These are phyloP conservation scores for Darksidea phi DNA, from an alignment of 495 filamentous ascomycete species.

Conservation along the genomic window DNA sequence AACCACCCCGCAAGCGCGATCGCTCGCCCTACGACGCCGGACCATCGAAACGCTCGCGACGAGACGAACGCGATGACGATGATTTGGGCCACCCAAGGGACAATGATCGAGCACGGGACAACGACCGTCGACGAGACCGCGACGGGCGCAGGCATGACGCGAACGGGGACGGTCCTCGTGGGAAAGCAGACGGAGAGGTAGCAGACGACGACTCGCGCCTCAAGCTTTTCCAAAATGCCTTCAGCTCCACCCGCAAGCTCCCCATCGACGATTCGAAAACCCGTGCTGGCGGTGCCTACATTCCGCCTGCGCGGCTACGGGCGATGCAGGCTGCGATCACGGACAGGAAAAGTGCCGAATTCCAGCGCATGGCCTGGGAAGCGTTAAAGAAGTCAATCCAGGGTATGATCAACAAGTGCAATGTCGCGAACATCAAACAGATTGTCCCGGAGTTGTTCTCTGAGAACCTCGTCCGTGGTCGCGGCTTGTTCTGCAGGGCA, in stretches of 20 bases:
- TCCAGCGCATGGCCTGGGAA: conserved; percentile 99
- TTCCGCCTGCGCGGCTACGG: conserved; percentile 85
- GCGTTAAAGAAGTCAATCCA: conserved; percentile 98
- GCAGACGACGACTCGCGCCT: conserved; percentile 29
- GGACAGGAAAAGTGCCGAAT: conserved; percentile 93
- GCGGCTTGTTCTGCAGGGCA: conserved; percentile 88
- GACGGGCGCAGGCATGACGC: conserved; percentile 6
- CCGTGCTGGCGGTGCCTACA: conserved; percentile 92
- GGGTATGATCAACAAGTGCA: conserved; percentile 97
- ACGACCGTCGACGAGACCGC: not conserved
- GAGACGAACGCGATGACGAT: conserved; percentile 7
- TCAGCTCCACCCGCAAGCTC: conserved; percentile 29
- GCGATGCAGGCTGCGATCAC: conserved; percentile 96
- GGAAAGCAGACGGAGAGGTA: not conserved
- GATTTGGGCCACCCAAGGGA: conserved; percentile 2
- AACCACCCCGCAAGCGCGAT: conserved; percentile 34
- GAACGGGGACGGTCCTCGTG: not conserved
- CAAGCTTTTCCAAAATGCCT: conserved; percentile 31
- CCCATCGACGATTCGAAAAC: conserved; percentile 54
- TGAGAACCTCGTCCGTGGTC: conserved; percentile 88
- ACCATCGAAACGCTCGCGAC: conserved; percentile 29
- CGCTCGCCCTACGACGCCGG: conserved; percentile 25
- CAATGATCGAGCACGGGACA: not conserved
- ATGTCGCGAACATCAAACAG: conserved; percentile 93
- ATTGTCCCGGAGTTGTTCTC: conserved; percentile 94